A percentile compares a stretch with the other conserved stretches of the same genome.
phyloP scores from a whole-genome alignment of 441 rosid species.

The Syzygium malaccense region DNA sequence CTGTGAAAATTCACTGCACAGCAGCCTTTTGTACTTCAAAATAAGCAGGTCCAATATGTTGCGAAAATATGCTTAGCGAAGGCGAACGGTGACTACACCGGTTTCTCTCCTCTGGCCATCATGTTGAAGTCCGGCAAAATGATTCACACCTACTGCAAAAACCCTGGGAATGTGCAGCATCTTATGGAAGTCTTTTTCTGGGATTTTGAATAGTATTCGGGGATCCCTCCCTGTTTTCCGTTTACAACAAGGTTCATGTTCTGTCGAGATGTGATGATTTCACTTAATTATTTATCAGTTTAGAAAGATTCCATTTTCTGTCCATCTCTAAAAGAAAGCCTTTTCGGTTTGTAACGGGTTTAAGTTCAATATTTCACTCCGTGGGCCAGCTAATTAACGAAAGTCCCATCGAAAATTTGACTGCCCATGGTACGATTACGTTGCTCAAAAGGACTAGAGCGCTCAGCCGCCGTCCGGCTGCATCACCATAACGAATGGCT shows the following conservation, averaged over 20 bases:
- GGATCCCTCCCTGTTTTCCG: neutral
- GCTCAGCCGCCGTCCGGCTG: no score
- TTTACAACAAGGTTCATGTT: neutral
- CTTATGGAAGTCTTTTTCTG: neutral
- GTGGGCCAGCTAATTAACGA: no score
- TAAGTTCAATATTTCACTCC: neutral
- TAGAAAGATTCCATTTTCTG: neutral
- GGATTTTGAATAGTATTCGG: neutral
- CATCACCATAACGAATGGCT: no score
- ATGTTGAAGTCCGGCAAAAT: conserved; percentile 28
- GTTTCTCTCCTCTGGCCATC: conserved; percentile 32
- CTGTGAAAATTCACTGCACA: conserved; percentile 21
- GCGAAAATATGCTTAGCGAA: conserved; percentile 51
- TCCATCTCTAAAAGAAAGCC: neutral
- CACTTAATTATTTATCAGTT: neutral
- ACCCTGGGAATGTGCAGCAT: neutral
- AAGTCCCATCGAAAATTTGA: no score
- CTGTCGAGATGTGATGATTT: neutral
- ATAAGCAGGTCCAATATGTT: conserved; percentile 27
- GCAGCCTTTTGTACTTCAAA: conserved; percentile 34
- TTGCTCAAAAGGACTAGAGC: no score
- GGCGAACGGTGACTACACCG: conserved; percentile 26
- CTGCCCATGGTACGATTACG: no score
- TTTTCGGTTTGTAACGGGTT: neutral
- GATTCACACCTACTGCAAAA: conserved; percentile 13